Evolutionary conservation across 345 rosid genomes (phyloP), one percentile per base, ranked within the genome.

Genomic region (Capsella bursapastoris): DNA sequence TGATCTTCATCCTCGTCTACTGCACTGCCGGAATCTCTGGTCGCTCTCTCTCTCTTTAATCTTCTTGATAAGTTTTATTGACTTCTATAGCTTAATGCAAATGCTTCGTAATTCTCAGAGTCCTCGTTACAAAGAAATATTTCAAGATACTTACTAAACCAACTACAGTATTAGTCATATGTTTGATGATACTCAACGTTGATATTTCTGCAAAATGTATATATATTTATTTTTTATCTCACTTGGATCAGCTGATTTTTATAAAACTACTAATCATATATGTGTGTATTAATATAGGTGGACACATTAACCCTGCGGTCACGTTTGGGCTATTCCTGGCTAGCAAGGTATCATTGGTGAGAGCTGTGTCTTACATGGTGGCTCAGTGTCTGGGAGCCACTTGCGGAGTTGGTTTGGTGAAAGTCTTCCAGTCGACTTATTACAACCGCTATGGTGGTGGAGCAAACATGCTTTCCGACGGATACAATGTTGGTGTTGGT

Each of bases 21-120:
- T 92, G 94, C 84, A 92, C 93, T 25, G 95, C 95, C 31, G 96
- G 93, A 12, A 87, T 92, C 64, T 92, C 98, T 22, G 93, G 98
- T 88, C 18, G 8, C 55, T 66, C 37, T 66, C 28, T 10, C 14
- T 29, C 12, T 68, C 52, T 13, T 60, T 56, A 56, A 34, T 31
- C 31, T 34, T 43, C 5, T 43, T 43, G 2, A 9, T 38, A 9
- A 38, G 41, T 38, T 37, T 2, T 37, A 37, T 37, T 32, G 11
- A 45, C 47, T 59, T 57, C 7, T 40, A 50, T 40, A 51, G 25
- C 45, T 50, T 15, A 50, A 29, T 28, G 52, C 6, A 38, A 22
- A 28, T 71, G 51, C 60, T 61, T 28, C 34, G 31, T 44, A 12
- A 3, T 2, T 29, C 29, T 32, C 44, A 2, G 25, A 13, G 57